These are phyloP conservation scores for Chlorella sp. DNA, from an alignment of 139 green algal genomes.

Conservation along the genomic window DNA sequence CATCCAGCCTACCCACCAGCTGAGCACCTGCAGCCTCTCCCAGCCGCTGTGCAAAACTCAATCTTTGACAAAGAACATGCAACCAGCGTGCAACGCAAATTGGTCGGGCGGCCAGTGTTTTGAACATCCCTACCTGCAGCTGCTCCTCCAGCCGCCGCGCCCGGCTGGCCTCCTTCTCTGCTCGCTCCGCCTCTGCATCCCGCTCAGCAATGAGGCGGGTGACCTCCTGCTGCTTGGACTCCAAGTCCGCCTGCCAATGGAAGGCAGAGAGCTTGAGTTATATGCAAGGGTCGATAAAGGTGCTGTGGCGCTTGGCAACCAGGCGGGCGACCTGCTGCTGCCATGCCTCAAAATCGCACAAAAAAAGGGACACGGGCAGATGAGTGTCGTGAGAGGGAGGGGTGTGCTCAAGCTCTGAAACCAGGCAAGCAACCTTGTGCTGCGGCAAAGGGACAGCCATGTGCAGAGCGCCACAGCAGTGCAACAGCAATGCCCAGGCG, in stretches of 20 bases:
- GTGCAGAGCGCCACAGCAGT: too few relatives aligned
- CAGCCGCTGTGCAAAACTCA: slow-evolving; percentile 7
- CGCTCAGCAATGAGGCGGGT: slow-evolving; percentile 16
- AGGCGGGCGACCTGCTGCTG: background rate
- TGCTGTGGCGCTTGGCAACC: background rate
- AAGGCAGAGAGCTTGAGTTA: background rate
- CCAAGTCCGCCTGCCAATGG: slow-evolving; percentile 12
- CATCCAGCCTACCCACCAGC: background rate
- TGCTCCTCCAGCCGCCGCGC: slow-evolving; percentile 53
- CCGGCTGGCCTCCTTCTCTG: slow-evolving; percentile 12
- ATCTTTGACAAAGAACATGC: too few relatives aligned
- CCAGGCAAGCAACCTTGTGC: background rate
- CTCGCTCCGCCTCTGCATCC: slow-evolving; percentile 20
- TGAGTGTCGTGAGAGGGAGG: too few relatives aligned
- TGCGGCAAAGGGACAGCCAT: too few relatives aligned
- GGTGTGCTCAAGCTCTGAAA: too few relatives aligned
- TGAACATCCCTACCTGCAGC: slow-evolving; percentile 39
- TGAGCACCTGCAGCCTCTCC: slow-evolving; percentile 55
- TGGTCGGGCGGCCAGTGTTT: background rate
- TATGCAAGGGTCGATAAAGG: too few relatives aligned
- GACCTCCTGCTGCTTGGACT: slow-evolving; percentile 19
- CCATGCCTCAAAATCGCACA: background rate
- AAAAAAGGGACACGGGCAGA: too few relatives aligned
- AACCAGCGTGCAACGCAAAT: too few relatives aligned
- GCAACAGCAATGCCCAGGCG: too few relatives aligned